phyloP scores from a whole-genome alignment of 495 filamentous ascomycete genomes.

The Neurospora sp. region DNA sequence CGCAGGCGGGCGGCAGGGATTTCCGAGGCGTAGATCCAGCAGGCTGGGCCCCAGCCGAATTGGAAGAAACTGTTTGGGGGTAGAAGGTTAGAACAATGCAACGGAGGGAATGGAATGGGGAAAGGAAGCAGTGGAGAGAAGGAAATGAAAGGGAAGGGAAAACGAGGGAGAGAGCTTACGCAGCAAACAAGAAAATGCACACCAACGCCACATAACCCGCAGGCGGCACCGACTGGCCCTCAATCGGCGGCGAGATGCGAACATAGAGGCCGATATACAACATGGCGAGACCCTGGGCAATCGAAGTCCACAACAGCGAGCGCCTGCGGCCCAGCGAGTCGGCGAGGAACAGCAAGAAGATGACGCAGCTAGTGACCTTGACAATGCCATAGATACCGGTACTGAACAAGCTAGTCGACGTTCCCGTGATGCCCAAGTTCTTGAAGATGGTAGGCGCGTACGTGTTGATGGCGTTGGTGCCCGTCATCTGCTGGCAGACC shows the following conservation, averaged over 20 bases:
- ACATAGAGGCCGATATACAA: slow-evolving; percentile 76
- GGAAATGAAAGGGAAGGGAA: neutral
- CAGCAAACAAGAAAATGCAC: slow-evolving; percentile 64
- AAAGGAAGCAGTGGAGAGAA: neutral
- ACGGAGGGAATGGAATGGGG: neutral
- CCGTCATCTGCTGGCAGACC: slow-evolving; percentile 37
- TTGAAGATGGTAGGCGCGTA: slow-evolving; percentile 43
- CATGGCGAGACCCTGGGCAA: slow-evolving; percentile 62
- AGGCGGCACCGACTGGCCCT: slow-evolving; percentile 27
- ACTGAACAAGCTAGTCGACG: slow-evolving; percentile 34
- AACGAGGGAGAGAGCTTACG: slow-evolving; percentile 15
- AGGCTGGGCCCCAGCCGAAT: slow-evolving; percentile 70
- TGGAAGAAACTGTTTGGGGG: slow-evolving; percentile 47
- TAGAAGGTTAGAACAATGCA: neutral
- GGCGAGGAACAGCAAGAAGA: slow-evolving; percentile 47
- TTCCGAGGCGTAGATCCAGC: slow-evolving; percentile 68
- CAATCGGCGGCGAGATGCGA: slow-evolving; percentile 53
- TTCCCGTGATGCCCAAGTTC: slow-evolving; percentile 36
- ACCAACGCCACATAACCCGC: slow-evolving; percentile 57
- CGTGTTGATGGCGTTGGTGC: slow-evolving; percentile 41
- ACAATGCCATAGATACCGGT: slow-evolving; percentile 44
- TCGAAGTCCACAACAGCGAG: slow-evolving; percentile 62
- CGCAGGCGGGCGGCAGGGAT: slow-evolving; percentile 65
- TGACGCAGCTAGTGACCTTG: slow-evolving; percentile 29
- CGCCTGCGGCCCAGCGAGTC: slow-evolving; percentile 55